Percentiles rank a stretch among this genome's conserved stretches.
Evolutionary conservation across 2,329 filamentous ascomycete genomes (phyloP).

Genomic region (Hypocrella siamensis): DNA sequence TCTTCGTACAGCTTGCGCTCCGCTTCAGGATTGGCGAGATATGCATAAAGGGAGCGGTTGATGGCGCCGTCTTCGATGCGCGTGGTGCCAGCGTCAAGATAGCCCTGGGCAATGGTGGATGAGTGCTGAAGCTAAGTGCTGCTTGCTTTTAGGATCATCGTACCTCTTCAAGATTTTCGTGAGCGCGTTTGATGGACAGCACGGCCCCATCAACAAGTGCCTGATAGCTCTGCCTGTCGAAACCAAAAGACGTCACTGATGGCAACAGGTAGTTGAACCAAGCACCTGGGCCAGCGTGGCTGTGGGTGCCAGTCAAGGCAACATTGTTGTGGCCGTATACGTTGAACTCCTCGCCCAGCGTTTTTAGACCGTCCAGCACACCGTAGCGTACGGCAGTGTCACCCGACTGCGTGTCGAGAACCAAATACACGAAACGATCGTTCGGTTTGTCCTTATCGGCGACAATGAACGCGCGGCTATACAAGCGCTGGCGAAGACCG

Average conservation of each 20-base stretch:
- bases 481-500: conserved; percentile 74
- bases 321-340: conserved; percentile 68
- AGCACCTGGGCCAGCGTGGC: conserved; percentile 77
- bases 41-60: conserved; percentile 78
- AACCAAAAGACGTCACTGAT: conserved; percentile 78
- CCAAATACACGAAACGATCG: conserved; percentile 72
- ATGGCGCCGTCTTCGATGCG: conserved; percentile 65
- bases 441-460: conserved; percentile 48
- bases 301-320: conserved; percentile 84
- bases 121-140: too few relatives aligned
- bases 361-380: conserved; percentile 60
- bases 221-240: conserved; percentile 71
- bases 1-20: conserved; percentile 55
- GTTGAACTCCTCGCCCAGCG: conserved; percentile 55
- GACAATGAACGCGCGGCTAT: conserved; percentile 80
- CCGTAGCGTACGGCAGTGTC: conserved; percentile 80
- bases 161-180: conserved; percentile 34
- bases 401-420: conserved; percentile 74
- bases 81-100: conserved; percentile 53
- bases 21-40: conserved; percentile 65
- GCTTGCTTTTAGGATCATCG: conserved; percentile 4
- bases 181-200: conserved; percentile 67
- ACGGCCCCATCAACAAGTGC: conserved; percentile 80
- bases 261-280: conserved; percentile 93
- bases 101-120: conserved; percentile 28